Evolutionary conservation across 441 rosid genomes (phyloP).

Genomic region (Syzygium syzygioides): DNA sequence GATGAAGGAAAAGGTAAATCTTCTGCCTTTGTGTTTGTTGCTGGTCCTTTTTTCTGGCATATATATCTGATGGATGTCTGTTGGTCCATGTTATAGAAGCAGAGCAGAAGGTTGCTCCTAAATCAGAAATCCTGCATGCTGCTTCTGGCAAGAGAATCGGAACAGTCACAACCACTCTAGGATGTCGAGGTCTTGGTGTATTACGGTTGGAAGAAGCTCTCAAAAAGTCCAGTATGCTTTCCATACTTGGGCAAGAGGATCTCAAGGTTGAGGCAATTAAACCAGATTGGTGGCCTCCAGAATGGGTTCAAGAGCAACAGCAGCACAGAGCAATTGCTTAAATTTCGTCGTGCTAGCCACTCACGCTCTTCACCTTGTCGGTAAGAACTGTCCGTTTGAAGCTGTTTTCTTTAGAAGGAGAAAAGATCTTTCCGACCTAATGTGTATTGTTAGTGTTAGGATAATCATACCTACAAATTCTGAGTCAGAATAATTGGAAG

Average conservation of each 20-base stretch:
- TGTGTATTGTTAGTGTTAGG: not conserved
- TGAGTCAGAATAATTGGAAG: not conserved
- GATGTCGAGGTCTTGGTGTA: slow-evolving; percentile 68
- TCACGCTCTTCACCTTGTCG: not conserved
- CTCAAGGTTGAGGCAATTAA: slow-evolving; percentile 55
- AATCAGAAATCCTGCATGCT: slow-evolving; percentile 53
- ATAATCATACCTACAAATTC: not conserved
- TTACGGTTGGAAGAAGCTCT: slow-evolving; percentile 65
- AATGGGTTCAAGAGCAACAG: slow-evolving; percentile 61
- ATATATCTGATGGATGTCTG: not conserved
- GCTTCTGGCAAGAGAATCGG: slow-evolving; percentile 63
- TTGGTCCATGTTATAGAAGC: slow-evolving; percentile 27
- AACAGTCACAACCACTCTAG: slow-evolving; percentile 52
- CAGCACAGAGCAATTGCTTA: slow-evolving; percentile 27
- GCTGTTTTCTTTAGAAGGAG: not conserved
- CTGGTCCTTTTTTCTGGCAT: not conserved
- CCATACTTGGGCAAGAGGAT: slow-evolving; percentile 40
- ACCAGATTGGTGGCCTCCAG: slow-evolving; percentile 83
- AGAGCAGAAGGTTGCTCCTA: slow-evolving; percentile 46
- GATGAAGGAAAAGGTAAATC: slow-evolving; percentile 42
- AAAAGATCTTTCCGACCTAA: not conserved
- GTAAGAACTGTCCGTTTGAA: not conserved
- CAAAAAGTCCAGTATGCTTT: slow-evolving; percentile 27
- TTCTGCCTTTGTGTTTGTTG: not conserved
- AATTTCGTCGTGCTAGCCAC: not conserved